phyloP scores from a whole-genome alignment of 1,284 basidiomycete species.

The Cutaneotrichosporon sp. region DNA sequence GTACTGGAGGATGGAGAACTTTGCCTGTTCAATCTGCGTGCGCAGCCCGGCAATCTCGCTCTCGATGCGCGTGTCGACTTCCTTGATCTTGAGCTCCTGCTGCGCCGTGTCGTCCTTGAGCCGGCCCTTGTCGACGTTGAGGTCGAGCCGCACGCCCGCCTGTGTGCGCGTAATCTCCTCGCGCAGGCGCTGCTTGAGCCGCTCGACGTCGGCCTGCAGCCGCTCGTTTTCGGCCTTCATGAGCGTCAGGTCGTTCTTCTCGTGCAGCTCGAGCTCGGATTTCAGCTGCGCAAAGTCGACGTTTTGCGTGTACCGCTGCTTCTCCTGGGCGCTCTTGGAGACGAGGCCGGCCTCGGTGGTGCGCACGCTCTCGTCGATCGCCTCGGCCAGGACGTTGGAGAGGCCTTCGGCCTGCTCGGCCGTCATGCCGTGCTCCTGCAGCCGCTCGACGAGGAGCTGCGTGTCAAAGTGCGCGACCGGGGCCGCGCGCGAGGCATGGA shows the following conservation, averaged over 20 bases:
- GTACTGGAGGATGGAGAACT: constrained; percentile 61
- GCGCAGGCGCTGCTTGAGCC: constrained; percentile 89
- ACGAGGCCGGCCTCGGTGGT: constrained; percentile 95
- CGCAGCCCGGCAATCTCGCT: constrained; percentile 89
- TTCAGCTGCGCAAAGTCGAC: constrained; percentile 98
- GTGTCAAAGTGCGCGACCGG: constrained; percentile 76
- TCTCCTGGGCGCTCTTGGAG: constrained; percentile 90
- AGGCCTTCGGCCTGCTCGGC: constrained; percentile 89
- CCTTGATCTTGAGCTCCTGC: constrained; percentile 96
- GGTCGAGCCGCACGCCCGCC: constrained; percentile 88
- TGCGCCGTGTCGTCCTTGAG: constrained; percentile 90
- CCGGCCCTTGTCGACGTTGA: constrained; percentile 94
- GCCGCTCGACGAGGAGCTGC: constrained; percentile 84
- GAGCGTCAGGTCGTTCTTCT: constrained; percentile 95
- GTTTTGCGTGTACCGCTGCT: constrained; percentile 94
- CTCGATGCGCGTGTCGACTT: constrained; percentile 97
- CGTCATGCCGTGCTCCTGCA: constrained; percentile 83
- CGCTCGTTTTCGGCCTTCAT: constrained; percentile 96
- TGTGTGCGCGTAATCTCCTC: constrained; percentile 92
- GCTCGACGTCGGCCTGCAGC: constrained; percentile 87
- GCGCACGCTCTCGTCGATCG: constrained; percentile 89
- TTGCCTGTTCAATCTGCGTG: constrained; percentile 86
- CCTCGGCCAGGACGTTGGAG: constrained; percentile 90
- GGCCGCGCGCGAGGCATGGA: constrained; percentile 21
- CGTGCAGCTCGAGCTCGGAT: constrained; percentile 92